Base-by-base conservation (phyloP, 2,329 filamentous ascomycete genomes). In the Eutypa lata region DNA sequence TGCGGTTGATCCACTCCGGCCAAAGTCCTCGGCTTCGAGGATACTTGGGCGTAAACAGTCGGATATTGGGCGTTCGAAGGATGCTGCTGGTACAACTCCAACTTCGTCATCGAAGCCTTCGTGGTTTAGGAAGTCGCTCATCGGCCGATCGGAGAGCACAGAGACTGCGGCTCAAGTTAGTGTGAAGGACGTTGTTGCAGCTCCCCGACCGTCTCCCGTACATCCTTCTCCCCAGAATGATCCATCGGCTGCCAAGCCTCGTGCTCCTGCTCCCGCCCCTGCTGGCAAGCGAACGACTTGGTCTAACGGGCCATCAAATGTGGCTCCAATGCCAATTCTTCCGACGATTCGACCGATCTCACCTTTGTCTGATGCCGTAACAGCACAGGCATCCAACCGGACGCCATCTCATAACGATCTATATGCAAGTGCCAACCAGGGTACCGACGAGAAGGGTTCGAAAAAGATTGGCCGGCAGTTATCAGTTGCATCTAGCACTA, bases 381-480 rank as follows among this genome's bases (percentile, higher is more conserved):
- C 87, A 52, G 94, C 92, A 26, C 91, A 96, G 71, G 92, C 89
- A 49, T 92, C 84, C 65, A 86, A 83, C 53, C 81, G 84, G 48
- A 76, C 78, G 43, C 76, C 79, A 18, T 75, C 78, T 26, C 79
- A 83, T 63, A 76, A 72, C 61, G 81, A 84, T 46, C 65, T 73
- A 1, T 76, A 78, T 55, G 69, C 67, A 43, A 72, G 72, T 48
- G 71, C 71, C 31, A 73, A 71, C 18, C 67, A 73, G 37, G 68
- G 70, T 42, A 54, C 60, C 11, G 84, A 87, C 43, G 84, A 88
- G 57, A 88, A 90, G 73, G 78, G 78, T 2, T 80, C 81, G 57
- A 96, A 94, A 81, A 99, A 99, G 78, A 91, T 97, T 73, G 92
- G 93, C 52, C 85, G 94, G 50, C 94, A 99, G 72, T 75, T 99